These are phyloP conservation scores for Phalaenopsis equestris DNA, from an alignment of 106 monocot genomes.

Conservation along the genomic window DNA sequence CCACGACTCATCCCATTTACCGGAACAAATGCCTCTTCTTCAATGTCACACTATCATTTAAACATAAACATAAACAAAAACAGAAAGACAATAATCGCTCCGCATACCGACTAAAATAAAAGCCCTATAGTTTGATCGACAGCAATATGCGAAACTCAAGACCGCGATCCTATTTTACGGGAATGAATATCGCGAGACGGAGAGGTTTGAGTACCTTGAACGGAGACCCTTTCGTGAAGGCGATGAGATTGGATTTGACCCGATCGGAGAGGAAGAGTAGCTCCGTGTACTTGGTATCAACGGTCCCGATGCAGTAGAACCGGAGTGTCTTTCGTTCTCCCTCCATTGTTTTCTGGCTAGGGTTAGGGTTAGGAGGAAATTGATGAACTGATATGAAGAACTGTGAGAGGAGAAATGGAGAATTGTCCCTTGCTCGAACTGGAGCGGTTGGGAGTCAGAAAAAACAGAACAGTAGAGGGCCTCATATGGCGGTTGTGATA, in stretches of 20 bases:
- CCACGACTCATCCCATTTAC: neutral
- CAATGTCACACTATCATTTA: neutral
- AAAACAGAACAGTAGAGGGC: too few relatives aligned
- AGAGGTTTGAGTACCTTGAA: slow-evolving; percentile 18
- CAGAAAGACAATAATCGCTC: too few relatives aligned
- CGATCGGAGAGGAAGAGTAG: slow-evolving; percentile 63
- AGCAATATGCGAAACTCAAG: neutral
- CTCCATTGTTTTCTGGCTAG: neutral
- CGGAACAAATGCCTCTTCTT: neutral
- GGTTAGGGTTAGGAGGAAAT: neutral
- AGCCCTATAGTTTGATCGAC: neutral
- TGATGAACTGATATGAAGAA: neutral
- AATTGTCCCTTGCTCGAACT: neutral
- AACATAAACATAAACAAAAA: neutral
- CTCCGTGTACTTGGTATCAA: slow-evolving; percentile 88
- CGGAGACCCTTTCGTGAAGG: slow-evolving; percentile 26
- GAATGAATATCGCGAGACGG: neutral
- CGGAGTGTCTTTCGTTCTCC: slow-evolving; percentile 10
- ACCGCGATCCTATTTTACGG: neutral
- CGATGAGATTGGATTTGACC: slow-evolving; percentile 36
- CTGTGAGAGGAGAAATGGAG: neutral
- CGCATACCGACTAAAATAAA: neutral
- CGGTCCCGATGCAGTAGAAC: slow-evolving; percentile 84
- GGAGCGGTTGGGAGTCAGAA: too few relatives aligned
- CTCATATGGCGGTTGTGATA: too few relatives aligned